These are phyloP conservation scores for Paramyrothecium roridum DNA, from an alignment of 2,329 filamentous ascomycete species.

Conservation along the genomic window DNA sequence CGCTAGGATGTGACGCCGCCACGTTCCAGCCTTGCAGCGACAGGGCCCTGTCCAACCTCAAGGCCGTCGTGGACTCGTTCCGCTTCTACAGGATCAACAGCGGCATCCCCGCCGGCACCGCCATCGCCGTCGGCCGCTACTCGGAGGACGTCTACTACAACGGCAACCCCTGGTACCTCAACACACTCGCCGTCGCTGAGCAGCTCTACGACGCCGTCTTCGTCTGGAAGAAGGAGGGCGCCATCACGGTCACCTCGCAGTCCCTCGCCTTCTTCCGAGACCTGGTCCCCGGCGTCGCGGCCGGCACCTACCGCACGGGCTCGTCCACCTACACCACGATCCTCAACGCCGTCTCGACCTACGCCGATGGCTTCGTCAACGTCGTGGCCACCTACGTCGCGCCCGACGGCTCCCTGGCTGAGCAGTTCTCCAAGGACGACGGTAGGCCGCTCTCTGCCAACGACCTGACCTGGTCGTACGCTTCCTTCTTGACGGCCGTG, in stretches of 20 bases:
- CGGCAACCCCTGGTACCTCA: constrained; percentile 80
- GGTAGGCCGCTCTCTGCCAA: constrained; percentile 58
- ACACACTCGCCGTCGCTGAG: constrained; percentile 74
- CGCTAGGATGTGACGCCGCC: constrained; percentile 60
- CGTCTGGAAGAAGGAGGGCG: constrained; percentile 63
- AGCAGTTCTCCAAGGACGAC: constrained; percentile 59
- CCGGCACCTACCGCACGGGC: constrained; percentile 58
- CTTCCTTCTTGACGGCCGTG: constrained; percentile 63
- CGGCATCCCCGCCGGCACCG: constrained; percentile 56
- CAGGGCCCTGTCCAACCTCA: constrained; percentile 70
- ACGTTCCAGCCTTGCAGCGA: constrained; percentile 79
- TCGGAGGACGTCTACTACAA: constrained; percentile 71
- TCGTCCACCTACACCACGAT: constrained; percentile 51
- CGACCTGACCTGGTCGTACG: constrained; percentile 73
- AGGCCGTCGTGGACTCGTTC: constrained; percentile 73
- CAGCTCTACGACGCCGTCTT: constrained; percentile 75
- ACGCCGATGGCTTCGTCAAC: constrained; percentile 59
- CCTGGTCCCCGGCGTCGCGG: constrained; percentile 52
- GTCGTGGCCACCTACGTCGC: constrained; percentile 62
- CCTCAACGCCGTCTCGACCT: constrained; percentile 52
- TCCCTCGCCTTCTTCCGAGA: constrained; percentile 72
- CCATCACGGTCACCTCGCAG: constrained; percentile 59
- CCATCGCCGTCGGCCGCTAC: constrained; percentile 65
- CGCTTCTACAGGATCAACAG: constrained; percentile 70
- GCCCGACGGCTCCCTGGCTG: constrained; percentile 60